Conservation (phyloP, 768 basidiomycete species). For the Kwoniella mangroviensis region DNA sequence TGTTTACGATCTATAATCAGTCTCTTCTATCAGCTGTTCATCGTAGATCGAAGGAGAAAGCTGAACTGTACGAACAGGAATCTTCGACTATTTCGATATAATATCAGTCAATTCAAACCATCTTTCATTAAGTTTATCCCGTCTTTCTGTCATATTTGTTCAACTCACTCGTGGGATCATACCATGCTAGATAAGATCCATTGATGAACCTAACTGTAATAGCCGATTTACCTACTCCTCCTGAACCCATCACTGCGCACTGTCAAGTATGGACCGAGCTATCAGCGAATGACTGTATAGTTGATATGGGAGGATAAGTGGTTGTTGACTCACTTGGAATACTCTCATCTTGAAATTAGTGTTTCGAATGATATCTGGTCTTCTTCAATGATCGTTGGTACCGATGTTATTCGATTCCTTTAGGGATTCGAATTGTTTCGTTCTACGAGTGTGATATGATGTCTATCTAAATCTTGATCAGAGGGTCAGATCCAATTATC, state of each 20-base stretch:
- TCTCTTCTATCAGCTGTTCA: not conserved
- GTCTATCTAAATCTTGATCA: too few species aligned
- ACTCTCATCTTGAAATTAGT: not conserved
- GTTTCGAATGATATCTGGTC: too few species aligned
- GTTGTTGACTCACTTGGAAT: not conserved
- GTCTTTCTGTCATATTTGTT: too few species aligned
- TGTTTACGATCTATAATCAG: constrained; percentile 34
- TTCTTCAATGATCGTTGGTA: too few species aligned
- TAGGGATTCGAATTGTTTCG: too few species aligned
- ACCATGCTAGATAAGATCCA: constrained; percentile 43
- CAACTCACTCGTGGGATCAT: constrained; percentile 47
- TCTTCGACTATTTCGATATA: constrained; percentile 35
- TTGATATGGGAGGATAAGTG: too few species aligned
- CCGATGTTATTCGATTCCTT: too few species aligned
- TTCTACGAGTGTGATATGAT: too few species aligned
- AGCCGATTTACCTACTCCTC: constrained; percentile 87
- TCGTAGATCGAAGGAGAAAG: not conserved
- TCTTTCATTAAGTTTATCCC: too few species aligned
- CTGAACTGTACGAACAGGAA: constrained; percentile 28
- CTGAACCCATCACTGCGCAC: constrained; percentile 55
- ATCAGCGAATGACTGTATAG: too few species aligned
- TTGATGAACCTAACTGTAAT: constrained; percentile 67
- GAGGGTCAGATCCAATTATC: too few species aligned
- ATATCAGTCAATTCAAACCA: not conserved
- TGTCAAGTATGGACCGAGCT: not conserved